A percentile compares a stretch with the other conserved stretches of the same genome.
Evolutionary conservation across 108 stramenopile species (phyloP).

Genomic region (Cyclotella sp.): DNA sequence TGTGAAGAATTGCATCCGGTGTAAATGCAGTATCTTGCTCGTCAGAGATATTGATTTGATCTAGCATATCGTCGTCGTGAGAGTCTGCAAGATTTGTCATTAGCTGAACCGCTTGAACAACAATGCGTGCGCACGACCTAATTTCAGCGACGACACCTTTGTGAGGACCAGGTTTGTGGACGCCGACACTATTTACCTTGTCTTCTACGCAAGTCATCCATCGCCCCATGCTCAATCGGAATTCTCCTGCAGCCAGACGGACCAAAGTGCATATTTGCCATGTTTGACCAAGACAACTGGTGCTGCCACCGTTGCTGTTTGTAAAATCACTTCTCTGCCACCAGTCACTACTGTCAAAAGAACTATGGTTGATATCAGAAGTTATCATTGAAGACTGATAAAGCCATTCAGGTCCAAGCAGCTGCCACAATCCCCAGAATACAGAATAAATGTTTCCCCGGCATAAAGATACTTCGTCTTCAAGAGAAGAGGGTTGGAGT

Average conservation of each 20-base stretch:
- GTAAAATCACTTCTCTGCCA: slow-evolving; percentile 12
- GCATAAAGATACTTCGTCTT: neutral
- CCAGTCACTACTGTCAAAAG: neutral
- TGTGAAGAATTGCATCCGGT: slow-evolving; percentile 44
- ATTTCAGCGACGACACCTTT: slow-evolving; percentile 20
- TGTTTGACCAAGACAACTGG: slow-evolving; percentile 23
- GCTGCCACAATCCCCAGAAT: slow-evolving; percentile 35
- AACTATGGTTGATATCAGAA: neutral
- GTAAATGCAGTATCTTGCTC: slow-evolving; percentile 5
- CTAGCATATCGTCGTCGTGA: slow-evolving; percentile 10
- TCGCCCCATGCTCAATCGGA: slow-evolving; percentile 36
- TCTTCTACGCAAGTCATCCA: slow-evolving; percentile 33
- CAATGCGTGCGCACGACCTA: slow-evolving; percentile 19
- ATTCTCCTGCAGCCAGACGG: slow-evolving; percentile 50
- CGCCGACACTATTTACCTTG: neutral
- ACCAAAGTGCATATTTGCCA: slow-evolving; percentile 47
- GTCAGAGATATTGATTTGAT: neutral
- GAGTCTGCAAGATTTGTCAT: slow-evolving; percentile 45
- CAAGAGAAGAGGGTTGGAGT: neutral
- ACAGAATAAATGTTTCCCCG: slow-evolving; percentile 37
- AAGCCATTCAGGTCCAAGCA: slow-evolving; percentile 45
- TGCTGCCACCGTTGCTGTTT: neutral
- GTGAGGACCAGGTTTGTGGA: too few species aligned
- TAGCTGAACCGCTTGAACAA: slow-evolving; percentile 38
- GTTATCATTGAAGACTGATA: neutral